phyloP scores from a whole-genome alignment of 179 eudicot genomes.

The Camellia oleifera region DNA sequence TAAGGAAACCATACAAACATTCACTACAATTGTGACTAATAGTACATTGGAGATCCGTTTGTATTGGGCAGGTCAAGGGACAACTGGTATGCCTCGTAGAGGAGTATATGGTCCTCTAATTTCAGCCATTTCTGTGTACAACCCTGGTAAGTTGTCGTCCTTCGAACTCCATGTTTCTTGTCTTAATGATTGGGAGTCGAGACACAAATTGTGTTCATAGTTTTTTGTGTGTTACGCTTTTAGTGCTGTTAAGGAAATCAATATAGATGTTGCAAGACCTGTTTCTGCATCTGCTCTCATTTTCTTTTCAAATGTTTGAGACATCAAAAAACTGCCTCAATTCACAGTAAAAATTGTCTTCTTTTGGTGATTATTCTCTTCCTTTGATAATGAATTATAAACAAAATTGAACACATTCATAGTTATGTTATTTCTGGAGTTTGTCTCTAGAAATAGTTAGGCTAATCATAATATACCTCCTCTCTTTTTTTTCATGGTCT shows the following conservation, averaged over 20 bases:
- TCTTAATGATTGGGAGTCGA: no score
- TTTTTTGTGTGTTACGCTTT: not conserved
- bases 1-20: constrained; percentile 15
- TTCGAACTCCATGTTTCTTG: not conserved
- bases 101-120: constrained; percentile 46
- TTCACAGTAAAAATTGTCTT: no score
- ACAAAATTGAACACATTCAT: no score
- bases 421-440: no score
- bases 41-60: constrained; percentile 35
- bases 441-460: no score
- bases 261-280: not conserved
- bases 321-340: no score
- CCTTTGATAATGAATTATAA: no score
- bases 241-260: not conserved
- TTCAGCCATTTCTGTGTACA: constrained; percentile 42
- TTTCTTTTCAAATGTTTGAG: no score
- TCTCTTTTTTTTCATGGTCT: no score
- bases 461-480: no score
- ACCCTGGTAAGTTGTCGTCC: constrained; percentile 23
- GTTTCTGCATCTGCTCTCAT: not conserved
- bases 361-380: no score
- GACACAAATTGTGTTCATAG: no score
- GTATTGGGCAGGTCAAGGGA: constrained; percentile 52
- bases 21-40: constrained; percentile 24
- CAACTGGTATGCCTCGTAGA: constrained; percentile 27